Evolutionary conservation across 2,329 filamentous ascomycete species (phyloP), one percentile per base, ranked within the genome.

Genomic region (Neofusicoccum umdonicola): DNA sequence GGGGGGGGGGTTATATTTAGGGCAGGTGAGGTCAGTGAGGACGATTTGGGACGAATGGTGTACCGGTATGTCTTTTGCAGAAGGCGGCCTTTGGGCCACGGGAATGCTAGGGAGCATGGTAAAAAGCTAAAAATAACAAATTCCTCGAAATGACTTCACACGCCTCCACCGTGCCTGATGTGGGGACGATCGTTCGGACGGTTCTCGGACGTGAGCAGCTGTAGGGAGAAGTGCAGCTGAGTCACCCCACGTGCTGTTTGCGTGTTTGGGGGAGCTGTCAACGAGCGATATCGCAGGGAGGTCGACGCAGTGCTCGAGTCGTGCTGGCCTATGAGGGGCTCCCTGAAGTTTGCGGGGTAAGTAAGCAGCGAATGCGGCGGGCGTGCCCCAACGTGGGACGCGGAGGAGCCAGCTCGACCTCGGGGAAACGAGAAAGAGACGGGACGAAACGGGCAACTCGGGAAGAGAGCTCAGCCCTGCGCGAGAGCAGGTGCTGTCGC

Each of bases 401-500:
- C 22, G 22, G 22, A 22, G 22, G 22, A 22, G 22, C 22, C 22
- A 22, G 22, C 41, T 56, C 48, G 27, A 44, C 54, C 54, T 58
- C 54, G 54, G 54, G 22, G n/a, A 8, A 17, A 58, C 54, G 54
- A 58, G 41, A 58, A 58, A 58, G 27, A 58, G 6, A 45, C 56
- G 56, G 56, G 31, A 45, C 39, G 54, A 44, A 44, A 27, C 50
- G 37, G 35, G 35, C 12, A 57, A n/a, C 19, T 15, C 12, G 27
- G 54, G 56, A 60, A 60, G 56, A 60, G 17, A n/a, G 41, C 56
- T 60, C 56, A 60, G 56, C 54, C 12, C 51, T 13, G 35, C 35
- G 17, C 22, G 22, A 22, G 22, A 22, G 22, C 22, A 22, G 22
- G 22, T 22, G 22, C 22, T 22, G 22, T 22, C 22, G 22, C 22